Conservation (phyloP, 2,329 filamentous ascomycete species). For the Venturia carpophila region DNA sequence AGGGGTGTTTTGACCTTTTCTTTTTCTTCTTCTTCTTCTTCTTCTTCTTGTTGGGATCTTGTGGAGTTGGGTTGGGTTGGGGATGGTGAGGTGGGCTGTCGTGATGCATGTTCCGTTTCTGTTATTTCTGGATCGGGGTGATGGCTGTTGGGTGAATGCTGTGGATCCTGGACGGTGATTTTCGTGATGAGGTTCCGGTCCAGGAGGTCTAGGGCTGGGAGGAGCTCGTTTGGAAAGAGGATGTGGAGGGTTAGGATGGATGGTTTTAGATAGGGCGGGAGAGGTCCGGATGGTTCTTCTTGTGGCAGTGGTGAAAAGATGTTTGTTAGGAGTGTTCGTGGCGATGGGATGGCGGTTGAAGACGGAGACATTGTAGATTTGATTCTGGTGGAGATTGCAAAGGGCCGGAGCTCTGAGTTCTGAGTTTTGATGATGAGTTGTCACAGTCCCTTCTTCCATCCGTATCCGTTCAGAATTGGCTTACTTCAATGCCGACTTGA, state of each 20-base stretch:
- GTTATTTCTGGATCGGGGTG: not conserved
- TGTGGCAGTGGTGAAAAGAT: conserved; percentile 20
- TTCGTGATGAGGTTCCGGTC: conserved; percentile 67
- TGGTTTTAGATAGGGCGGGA: conserved; percentile 26
- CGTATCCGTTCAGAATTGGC: no score
- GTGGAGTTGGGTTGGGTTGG: not conserved
- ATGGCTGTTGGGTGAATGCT: not conserved
- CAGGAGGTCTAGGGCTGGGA: conserved; percentile 80
- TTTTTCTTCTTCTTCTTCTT: conserved; percentile 17
- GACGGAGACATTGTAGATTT: not conserved
- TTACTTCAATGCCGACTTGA: no score
- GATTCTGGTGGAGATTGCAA: no score
- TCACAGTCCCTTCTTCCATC: no score
- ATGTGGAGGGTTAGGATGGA: conserved; percentile 75
- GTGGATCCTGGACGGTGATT: conserved; percentile 24
- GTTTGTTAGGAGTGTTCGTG: conserved; percentile 19
- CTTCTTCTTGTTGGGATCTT: not conserved
- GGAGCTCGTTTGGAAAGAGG: conserved; percentile 69
- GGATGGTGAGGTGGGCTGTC: not conserved
- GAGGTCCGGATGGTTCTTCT: conserved; percentile 31
- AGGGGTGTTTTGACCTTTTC: conserved; percentile 24
- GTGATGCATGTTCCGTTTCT: not conserved
- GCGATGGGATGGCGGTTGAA: conserved; percentile 4
- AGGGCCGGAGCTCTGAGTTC: no score
- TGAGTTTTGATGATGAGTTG: no score